Conservation (phyloP, 2,329 filamentous ascomycete genomes). For the Fusarium burgessii region DNA sequence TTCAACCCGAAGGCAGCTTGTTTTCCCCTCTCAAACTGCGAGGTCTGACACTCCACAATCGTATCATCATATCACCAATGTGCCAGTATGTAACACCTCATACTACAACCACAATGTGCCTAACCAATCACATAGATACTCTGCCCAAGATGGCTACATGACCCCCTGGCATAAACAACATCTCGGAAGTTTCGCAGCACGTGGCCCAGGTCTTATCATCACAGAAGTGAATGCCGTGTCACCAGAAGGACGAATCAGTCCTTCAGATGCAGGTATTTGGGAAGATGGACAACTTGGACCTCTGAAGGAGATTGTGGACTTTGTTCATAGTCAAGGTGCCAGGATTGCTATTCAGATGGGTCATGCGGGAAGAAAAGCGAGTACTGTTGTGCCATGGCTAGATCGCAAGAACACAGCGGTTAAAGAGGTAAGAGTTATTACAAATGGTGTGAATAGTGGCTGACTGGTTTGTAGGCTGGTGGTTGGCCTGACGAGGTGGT, state of each 20-base stretch:
- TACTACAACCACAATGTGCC: not conserved
- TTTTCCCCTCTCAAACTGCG: conserved; percentile 60
- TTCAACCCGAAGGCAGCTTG: conserved; percentile 46
- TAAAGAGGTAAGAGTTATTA: conserved; percentile 30
- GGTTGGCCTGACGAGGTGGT: conserved; percentile 46
- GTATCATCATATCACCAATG: conserved; percentile 61
- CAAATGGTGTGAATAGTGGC: not conserved
- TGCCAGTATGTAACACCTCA: conserved; percentile 54
- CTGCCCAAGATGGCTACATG: conserved; percentile 55
- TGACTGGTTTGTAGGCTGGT: conserved; percentile 23
- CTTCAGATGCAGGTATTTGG: conserved; percentile 77
- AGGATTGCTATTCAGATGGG: conserved; percentile 76
- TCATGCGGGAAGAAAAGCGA: conserved; percentile 73
- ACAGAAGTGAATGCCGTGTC: conserved; percentile 77
- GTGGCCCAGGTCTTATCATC: conserved; percentile 68
- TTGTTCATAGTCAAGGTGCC: conserved; percentile 70
- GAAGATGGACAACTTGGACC: conserved; percentile 75
- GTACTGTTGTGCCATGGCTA: conserved; percentile 48
- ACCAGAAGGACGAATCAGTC: conserved; percentile 77
- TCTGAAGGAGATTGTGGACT: conserved; percentile 70
- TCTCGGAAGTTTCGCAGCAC: conserved; percentile 52
- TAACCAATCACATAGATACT: conserved; percentile 38
- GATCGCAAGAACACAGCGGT: conserved; percentile 42
- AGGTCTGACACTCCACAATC: conserved; percentile 58
- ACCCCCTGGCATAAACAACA: conserved; percentile 60